These are phyloP conservation scores for Croton laevigatus DNA, from an alignment of 441 rosid genomes.

Conservation along the genomic window DNA sequence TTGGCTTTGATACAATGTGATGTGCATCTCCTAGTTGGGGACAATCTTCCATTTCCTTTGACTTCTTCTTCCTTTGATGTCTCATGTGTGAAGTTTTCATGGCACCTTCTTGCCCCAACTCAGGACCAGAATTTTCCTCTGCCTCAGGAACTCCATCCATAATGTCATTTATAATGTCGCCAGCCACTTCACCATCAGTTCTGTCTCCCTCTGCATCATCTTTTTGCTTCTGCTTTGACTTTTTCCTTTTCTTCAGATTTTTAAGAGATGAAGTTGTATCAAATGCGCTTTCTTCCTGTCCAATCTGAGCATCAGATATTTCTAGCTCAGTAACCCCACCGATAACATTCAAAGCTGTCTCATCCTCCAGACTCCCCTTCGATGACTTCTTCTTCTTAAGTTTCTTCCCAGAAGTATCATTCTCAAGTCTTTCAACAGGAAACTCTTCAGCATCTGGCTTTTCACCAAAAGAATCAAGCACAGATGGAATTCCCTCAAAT, in stretches of 20 bases:
- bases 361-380: slow-evolving; percentile 24
- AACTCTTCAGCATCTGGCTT: slow-evolving; percentile 24
- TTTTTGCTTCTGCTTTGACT: slow-evolving; percentile 31
- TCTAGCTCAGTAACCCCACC: slow-evolving; percentile 31
- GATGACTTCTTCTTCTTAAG: slow-evolving; percentile 34
- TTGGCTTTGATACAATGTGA: slow-evolving; percentile 26
- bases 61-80: slow-evolving; percentile 39
- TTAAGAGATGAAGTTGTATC: slow-evolving; percentile 23
- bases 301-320: slow-evolving; percentile 22
- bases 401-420: slow-evolving; percentile 30
- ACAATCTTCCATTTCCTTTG: slow-evolving; percentile 30
- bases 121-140: slow-evolving; percentile 31
- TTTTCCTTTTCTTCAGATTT: slow-evolving; percentile 34
- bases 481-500: slow-evolving; percentile 49
- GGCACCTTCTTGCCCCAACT: slow-evolving; percentile 31
- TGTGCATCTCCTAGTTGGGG: slow-evolving; percentile 21
- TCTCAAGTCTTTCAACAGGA: slow-evolving; percentile 12
- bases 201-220: slow-evolving; percentile 17
- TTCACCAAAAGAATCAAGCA: slow-evolving; percentile 32
- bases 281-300: slow-evolving; percentile 30
- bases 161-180: slow-evolving; percentile 5
- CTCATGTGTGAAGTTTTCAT: slow-evolving; percentile 30
- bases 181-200: slow-evolving; percentile 26
- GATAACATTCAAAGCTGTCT: slow-evolving; percentile 19
- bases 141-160: slow-evolving; percentile 29